Evolutionary conservation across 371 early-diverging fungal genomes (phyloP).

Genomic region (Apophysomyces variabilis): DNA sequence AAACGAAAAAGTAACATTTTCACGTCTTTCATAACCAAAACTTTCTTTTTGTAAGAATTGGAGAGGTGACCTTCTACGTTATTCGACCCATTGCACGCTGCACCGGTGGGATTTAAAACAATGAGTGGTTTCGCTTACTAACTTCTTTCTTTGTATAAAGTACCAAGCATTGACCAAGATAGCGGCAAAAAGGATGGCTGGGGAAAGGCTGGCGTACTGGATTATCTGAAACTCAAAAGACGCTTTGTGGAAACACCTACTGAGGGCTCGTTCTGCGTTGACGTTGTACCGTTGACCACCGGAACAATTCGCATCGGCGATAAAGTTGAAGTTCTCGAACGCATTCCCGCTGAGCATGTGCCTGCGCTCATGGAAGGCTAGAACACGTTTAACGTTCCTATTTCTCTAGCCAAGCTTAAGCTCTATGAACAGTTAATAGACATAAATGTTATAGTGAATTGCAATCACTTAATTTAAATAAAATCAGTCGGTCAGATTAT

Average conservation of each 20-base stretch:
- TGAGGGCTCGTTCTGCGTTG: slow-evolving; percentile 49
- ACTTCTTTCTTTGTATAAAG: slow-evolving; percentile 15
- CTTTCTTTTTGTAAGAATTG: slow-evolving; percentile 33
- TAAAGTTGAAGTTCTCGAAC: slow-evolving; percentile 42
- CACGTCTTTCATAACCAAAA: too few relatives aligned
- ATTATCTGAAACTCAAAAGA: slow-evolving; percentile 37
- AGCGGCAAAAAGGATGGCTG: slow-evolving; percentile 47
- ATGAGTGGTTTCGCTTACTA: neutral
- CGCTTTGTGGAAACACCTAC: slow-evolving; percentile 33
- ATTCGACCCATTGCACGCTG: slow-evolving; percentile 50
- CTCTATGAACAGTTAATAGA: too few relatives aligned
- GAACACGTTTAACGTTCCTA: neutral
- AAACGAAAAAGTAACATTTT: neutral
- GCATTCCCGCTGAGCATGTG: slow-evolving; percentile 31
- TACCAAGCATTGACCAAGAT: slow-evolving; percentile 54
- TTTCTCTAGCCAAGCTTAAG: too few relatives aligned
- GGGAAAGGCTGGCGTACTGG: slow-evolving; percentile 37
- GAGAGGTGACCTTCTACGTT: slow-evolving; percentile 47
- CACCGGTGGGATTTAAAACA: slow-evolving; percentile 22
- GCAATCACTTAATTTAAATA: too few relatives aligned
- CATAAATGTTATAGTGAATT: too few relatives aligned
- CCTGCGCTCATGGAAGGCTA: neutral
- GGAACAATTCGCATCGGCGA: slow-evolving; percentile 53
- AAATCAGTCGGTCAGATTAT: too few relatives aligned
- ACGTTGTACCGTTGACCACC: slow-evolving; percentile 44